Conservation (phyloP, 1,139 yeast genomes). For the Zygosaccharomyces pseudobailii region DNA sequence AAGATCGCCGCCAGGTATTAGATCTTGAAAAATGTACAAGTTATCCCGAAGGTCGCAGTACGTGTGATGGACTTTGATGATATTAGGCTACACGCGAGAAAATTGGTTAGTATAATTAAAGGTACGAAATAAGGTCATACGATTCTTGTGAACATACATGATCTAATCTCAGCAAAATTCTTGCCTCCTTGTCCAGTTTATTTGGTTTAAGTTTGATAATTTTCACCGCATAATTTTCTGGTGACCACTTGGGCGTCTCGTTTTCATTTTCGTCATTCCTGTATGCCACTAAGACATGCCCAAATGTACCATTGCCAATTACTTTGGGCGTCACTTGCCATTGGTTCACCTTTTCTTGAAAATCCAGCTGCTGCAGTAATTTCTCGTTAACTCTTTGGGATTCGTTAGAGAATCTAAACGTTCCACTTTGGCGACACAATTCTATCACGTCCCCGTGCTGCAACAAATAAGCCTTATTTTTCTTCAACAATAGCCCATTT, state of each 20-base stretch:
- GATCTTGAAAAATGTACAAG: conserved; percentile 48
- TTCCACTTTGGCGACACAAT: conserved; percentile 37
- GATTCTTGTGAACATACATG: conserved; percentile 36
- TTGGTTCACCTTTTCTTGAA: conserved; percentile 26
- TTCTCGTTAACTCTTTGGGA: conserved; percentile 11
- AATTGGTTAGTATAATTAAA: background rate
- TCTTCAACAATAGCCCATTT: conserved; percentile 38
- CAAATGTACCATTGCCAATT: conserved; percentile 61
- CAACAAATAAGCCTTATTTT: conserved; percentile 38
- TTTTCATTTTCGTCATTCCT: conserved; percentile 5
- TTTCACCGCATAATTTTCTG: conserved; percentile 48
- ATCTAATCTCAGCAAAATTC: conserved; percentile 36
- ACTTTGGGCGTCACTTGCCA: conserved; percentile 45
- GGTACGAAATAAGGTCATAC: no score
- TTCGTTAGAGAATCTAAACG: conserved; percentile 24
- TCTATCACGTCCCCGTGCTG: conserved; percentile 43
- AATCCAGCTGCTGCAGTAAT: conserved; percentile 17
- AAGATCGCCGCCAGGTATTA: conserved; percentile 59
- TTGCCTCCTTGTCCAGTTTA: conserved; percentile 40
- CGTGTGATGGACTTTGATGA: conserved; percentile 43
- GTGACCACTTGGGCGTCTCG: conserved; percentile 25
- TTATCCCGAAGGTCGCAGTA: conserved; percentile 37
- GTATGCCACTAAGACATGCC: conserved; percentile 40
- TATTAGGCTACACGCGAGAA: conserved; percentile 38
- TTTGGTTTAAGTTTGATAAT: conserved; percentile 38